These are phyloP conservation scores for Neurospora sp. DNA, from an alignment of 495 filamentous ascomycete species.

Conservation along the genomic window DNA sequence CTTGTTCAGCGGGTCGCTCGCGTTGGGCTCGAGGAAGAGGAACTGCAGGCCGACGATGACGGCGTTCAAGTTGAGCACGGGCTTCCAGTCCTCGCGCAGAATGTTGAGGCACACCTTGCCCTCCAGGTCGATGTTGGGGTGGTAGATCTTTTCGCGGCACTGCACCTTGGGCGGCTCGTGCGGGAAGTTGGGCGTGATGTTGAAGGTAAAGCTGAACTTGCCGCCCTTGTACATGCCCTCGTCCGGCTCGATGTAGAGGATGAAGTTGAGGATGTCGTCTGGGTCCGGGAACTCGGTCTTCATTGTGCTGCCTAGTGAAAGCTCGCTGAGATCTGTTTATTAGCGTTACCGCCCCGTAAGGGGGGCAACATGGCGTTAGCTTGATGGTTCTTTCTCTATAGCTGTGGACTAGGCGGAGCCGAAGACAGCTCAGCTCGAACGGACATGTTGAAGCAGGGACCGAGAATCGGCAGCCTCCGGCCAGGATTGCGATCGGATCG, in stretches of 20 bases:
- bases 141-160: slow-evolving; percentile 97
- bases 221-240: slow-evolving; percentile 97
- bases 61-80: slow-evolving; percentile 90
- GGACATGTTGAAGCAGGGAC: neutral
- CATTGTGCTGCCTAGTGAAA: slow-evolving; percentile 86
- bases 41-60: slow-evolving; percentile 97
- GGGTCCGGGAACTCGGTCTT: slow-evolving; percentile 86
- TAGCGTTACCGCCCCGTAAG: neutral
- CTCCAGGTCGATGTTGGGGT: slow-evolving; percentile 96
- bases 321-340: slow-evolving; percentile 73
- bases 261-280: slow-evolving; percentile 95
- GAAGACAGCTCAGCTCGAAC: neutral
- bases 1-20: slow-evolving; percentile 94
- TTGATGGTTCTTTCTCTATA: neutral
- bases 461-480: neutral
- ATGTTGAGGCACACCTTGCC: slow-evolving; percentile 98
- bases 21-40: slow-evolving; percentile 94
- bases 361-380: neutral
- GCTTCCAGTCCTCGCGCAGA: slow-evolving; percentile 96
- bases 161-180: slow-evolving; percentile 98
- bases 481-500: neutral
- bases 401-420: neutral
- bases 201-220: slow-evolving; percentile 79
- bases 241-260: slow-evolving; percentile 85
- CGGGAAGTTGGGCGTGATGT: slow-evolving; percentile 88